Evolutionary conservation across 805 yeast species (phyloP), one percentile per base, ranked within the genome.

Genomic region (Hanseniaspora meyeri): DNA sequence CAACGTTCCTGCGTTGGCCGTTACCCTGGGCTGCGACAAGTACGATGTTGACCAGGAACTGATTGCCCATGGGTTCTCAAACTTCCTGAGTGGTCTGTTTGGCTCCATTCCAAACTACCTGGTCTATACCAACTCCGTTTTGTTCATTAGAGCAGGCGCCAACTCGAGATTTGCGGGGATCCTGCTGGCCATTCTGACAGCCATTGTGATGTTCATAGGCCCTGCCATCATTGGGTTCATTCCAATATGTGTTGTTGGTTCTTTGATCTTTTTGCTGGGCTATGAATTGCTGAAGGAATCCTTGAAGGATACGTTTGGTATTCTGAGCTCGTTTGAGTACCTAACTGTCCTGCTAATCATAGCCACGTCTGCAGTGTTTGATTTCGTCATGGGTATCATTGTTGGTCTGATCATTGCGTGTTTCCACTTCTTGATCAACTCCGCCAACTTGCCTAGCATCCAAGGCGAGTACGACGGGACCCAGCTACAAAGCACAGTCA

Each of bases 1-100:
- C 59, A 93, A 93, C 66, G 97, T 93, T 14, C 98, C 98, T 1
- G 97, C 98, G 0, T 74, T 93, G 49, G 97, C 97, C 0, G 93
- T 90, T 17, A 85, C 95, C 6, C 78, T 87, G 0, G 87, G 87
- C 3, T 83, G 86, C 77, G 93, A 86, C 68, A 71, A 75, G 48
- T 80, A 86, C 61, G 95, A 90, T 66, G 95, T 93, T 43, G 95
- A 93, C 68, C 77, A 90, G 58, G 98, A 93, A 70, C 76, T 93
- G 58, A 83, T 91, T 36, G 97, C 97, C 0, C 98, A 93, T 70
- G 98, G 98, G 3, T 77, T 84, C 59, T 87, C 96, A 5, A 93
- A 93, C 66, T 81, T 85, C 11, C 62, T 93, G 7, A 84, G 95
- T 49, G 98, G 97, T 1, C 59, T 81, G 20, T 64, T 78, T 46